Conservation (phyloP, 495 filamentous ascomycete species). For the Hyaloscypha variabilis region DNA sequence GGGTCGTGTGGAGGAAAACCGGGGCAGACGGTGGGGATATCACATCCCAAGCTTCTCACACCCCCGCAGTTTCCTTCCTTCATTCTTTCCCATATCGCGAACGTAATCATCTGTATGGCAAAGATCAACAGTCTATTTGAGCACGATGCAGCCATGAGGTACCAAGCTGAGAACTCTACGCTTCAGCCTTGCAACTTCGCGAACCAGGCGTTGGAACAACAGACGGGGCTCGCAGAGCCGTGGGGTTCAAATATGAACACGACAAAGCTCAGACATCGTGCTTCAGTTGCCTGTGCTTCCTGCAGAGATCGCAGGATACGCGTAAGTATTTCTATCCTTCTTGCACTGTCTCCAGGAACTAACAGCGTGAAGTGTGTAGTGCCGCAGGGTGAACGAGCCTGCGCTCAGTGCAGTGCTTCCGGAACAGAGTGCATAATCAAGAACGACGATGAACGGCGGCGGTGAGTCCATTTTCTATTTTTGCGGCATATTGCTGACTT, state of each 20-base stretch:
- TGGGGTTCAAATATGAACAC: neutral
- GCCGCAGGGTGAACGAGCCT: slow-evolving; percentile 49
- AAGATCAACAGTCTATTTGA: slow-evolving; percentile 20
- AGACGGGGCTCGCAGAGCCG: neutral
- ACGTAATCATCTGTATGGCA: no score
- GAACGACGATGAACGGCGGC: slow-evolving; percentile 56
- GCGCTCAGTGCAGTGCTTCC: slow-evolving; percentile 53
- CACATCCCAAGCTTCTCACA: no score
- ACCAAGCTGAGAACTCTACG: slow-evolving; percentile 9
- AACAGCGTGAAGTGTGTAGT: slow-evolving; percentile 46
- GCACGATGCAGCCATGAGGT: slow-evolving; percentile 16
- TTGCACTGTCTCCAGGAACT: neutral
- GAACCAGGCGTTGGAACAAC: no score
- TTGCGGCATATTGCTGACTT: neutral
- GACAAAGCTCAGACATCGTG: slow-evolving; percentile 13
- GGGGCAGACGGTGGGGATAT: no score
- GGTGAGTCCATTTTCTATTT: slow-evolving; percentile 34
- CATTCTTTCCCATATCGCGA: no score
- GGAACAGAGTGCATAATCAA: slow-evolving; percentile 55
- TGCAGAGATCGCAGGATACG: slow-evolving; percentile 54
- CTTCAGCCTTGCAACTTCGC: no score
- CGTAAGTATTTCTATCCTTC: slow-evolving; percentile 2
- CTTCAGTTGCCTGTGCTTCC: slow-evolving; percentile 38
- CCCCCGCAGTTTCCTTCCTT: no score
- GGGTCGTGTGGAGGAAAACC: no score